These are phyloP conservation scores for Beauveria scarabaeidicola DNA, from an alignment of 2,329 filamentous ascomycete genomes.

Conservation along the genomic window DNA sequence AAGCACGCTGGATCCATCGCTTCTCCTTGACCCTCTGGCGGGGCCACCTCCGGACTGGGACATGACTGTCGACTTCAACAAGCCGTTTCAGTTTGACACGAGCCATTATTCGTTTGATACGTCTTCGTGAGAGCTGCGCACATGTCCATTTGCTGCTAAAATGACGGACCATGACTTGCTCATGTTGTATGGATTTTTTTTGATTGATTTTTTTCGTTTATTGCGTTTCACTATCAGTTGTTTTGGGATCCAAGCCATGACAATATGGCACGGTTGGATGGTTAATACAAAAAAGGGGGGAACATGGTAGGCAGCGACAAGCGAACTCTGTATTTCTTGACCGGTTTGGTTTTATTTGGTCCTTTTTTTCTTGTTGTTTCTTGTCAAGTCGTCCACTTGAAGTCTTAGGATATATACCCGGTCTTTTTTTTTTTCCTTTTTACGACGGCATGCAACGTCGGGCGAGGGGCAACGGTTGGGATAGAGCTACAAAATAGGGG, in stretches of 20 bases:
- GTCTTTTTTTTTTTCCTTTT: constrained; percentile 1
- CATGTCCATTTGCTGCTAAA: neutral
- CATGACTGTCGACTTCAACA: constrained; percentile 39
- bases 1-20: constrained; percentile 19
- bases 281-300: constrained; percentile 5
- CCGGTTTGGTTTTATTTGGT: constrained; percentile 7
- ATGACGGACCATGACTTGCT: neutral
- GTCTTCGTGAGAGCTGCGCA: neutral
- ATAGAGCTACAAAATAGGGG: constrained; percentile 1
- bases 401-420: constrained; percentile 14
- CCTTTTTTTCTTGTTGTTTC: constrained; percentile 1
- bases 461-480: neutral
- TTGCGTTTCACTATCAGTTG: constrained; percentile 6
- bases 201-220: constrained; percentile 5
- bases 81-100: constrained; percentile 45
- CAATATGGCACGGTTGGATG: neutral
- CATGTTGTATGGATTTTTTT: neutral
- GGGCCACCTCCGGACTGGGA: constrained; percentile 35
- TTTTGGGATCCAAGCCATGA: neutral
- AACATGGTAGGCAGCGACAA: constrained; percentile 7
- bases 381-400: constrained; percentile 7
- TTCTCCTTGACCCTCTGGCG: constrained; percentile 20
- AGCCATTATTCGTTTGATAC: constrained; percentile 27
- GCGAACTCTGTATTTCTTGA: constrained; percentile 1
- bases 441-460: neutral